Base-by-base conservation (phyloP, 805 yeast species). In the Candida verbasci region DNA sequence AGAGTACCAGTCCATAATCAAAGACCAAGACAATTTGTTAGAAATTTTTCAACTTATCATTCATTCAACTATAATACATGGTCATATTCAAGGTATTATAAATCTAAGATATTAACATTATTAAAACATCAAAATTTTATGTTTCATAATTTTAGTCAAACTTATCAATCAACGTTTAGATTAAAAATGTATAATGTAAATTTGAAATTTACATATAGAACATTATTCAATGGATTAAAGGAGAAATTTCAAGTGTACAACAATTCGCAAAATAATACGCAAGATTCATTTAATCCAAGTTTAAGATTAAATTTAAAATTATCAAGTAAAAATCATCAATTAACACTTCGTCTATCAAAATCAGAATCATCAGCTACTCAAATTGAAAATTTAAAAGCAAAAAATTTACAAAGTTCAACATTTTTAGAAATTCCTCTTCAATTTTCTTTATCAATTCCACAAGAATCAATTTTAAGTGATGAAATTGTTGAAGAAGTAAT, bases 401-500 rank as follows among this genome's bases (percentile, higher is more conserved):
- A 48, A 9, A 47, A 49, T 17, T 27, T 41, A 4, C 35, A 46
- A 24, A 34, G 34, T 12, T 64, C 65, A 3, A 53, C 62, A 38
- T 63, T 54, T 45, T 53, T 63, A 20, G 70, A 63, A 35, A 61
- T 63, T 45, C 57, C 61, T 24, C 43, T 62, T 16, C 47, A 48
- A 35, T 38, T 38, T n/a, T 44, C 41, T 20, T 43, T 63, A 12
- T 44, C 44, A 18, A 58, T 63, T 22, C 69, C 69, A 7, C 35
- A 49, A 9, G 55, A 57, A 38, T 62, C 68, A 3, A 43, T 61
- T 17, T 48, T 64, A 35, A 52, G 48, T 29, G 55, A 52, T 12
- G 66, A 60, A 22, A 47, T 60, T 9, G 42, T 63, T 35, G 55
- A 56, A n/a, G 82, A 80, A 15, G 65, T 80, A 29, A 65, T 65